These are phyloP conservation scores for Chlorella variabilis DNA, from an alignment of 163 green algal species.

Conservation along the genomic window DNA sequence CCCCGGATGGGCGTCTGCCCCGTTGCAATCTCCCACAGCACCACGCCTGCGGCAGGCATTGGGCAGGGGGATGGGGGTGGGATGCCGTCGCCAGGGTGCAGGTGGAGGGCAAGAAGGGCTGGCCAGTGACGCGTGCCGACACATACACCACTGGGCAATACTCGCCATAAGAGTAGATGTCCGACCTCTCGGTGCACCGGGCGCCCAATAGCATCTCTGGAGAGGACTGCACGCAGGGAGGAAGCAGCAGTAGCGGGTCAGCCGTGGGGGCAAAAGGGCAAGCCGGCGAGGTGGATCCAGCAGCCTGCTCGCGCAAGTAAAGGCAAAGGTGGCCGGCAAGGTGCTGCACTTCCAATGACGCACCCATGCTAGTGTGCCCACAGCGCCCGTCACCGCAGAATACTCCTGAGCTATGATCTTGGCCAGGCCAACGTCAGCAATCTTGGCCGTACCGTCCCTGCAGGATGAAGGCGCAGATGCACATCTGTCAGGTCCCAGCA, in stretches of 20 bases:
- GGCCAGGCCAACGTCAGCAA: constrained; percentile 60
- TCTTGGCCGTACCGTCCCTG: constrained; percentile 58
- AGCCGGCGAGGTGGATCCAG: too few relatives aligned
- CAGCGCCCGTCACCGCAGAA: constrained; percentile 26
- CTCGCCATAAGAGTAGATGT: constrained; percentile 42
- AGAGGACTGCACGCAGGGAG: constrained; percentile 5
- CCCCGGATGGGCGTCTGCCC: constrained; percentile 35
- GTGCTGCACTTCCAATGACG: too few relatives aligned
- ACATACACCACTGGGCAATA: too few relatives aligned
- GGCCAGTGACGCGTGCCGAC: too few relatives aligned
- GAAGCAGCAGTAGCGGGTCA: neutral
- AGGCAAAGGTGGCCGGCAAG: too few relatives aligned
- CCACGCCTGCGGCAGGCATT: constrained; percentile 18
- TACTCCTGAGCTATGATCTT: constrained; percentile 47
- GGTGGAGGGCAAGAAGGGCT: too few relatives aligned
- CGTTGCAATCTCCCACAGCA: constrained; percentile 39
- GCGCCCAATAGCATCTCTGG: constrained; percentile 50
- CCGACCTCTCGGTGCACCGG: constrained; percentile 39
- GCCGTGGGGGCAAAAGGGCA: neutral
- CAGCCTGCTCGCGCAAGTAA: too few relatives aligned
- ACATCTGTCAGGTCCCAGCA: too few relatives aligned
- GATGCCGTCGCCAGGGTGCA: too few relatives aligned
- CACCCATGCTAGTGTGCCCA: constrained; percentile 48
- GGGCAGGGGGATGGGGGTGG: too few relatives aligned
- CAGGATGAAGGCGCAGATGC: too few relatives aligned